Evolutionary conservation across 2,329 filamentous ascomycete species (phyloP), one percentile per base, ranked within the genome.

Genomic region (Colletotrichum scovillei): DNA sequence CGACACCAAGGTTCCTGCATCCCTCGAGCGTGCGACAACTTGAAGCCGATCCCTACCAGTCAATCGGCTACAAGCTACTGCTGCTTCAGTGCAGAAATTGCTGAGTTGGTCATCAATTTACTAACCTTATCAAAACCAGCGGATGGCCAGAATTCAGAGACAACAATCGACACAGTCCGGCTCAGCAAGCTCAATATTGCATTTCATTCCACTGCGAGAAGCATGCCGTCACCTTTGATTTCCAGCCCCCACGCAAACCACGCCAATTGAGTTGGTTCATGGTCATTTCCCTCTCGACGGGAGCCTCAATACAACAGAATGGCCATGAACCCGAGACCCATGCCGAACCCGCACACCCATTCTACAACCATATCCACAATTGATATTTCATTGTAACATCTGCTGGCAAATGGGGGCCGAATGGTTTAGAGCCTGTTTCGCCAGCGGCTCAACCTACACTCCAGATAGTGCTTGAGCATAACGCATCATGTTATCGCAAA

Each of bases 311-410:
- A 32, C 55, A 30, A 49, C 14, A 19, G 32, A 46, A 22, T 32
- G 46, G 35, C 14, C 35, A 49, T 24, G 56, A 42, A 49, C 49
- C 56, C 56, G 67, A 73, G 56, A 66, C 71, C 67, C 63, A 60
- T 62, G 60, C 67, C 55, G 67, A 71, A 24, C 32, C 42, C 28
- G 70, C 55, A 66, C 70, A 70, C 67, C 67, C 62, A 56, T 62
- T 71, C 55, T 32, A 55, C 22, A 14, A 30, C 22, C 28, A 69
- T 69, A 72, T 70, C 70, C 70, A 73, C 67, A 70, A 38, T 65
- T 46, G 11, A 28, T 28, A 26, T 28, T 59, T 58, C 24, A 30
- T 30, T 35, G 38, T 52, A 26, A 28, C 49, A 22, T 42, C 30
- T 46, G 22, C 42, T 63, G 26, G 52, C 66, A 60, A 32, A 35